Percentiles rank a stretch among this genome's conserved stretches.
Conservation (phyloP, 208 protist species). For the Leishmania braziliensis region DNA sequence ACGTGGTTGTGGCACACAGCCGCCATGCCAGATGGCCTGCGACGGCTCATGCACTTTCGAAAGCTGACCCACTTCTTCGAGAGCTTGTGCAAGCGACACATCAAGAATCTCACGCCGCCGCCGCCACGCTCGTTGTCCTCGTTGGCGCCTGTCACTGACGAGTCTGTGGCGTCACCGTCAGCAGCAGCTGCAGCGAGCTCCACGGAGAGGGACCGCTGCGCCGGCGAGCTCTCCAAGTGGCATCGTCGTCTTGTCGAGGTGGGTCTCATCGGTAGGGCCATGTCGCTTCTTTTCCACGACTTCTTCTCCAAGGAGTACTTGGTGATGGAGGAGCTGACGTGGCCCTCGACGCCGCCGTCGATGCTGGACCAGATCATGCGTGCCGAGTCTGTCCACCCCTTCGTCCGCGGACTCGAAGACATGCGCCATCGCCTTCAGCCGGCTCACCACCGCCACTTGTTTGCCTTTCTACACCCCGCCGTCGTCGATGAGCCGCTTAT, state of each 20-base stretch:
- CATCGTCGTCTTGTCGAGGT: slow-evolving; percentile 53
- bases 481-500: slow-evolving; percentile 86
- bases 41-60: slow-evolving; percentile 78
- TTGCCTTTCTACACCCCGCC: slow-evolving; percentile 81
- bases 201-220: slow-evolving; percentile 1
- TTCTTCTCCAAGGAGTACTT: slow-evolving; percentile 84
- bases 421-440: slow-evolving; percentile 78
- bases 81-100: slow-evolving; percentile 38
- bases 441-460: slow-evolving; percentile 67
- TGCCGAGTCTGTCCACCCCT: slow-evolving; percentile 77
- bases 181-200: not conserved
- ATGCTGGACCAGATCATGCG: slow-evolving; percentile 81
- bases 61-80: slow-evolving; percentile 57
- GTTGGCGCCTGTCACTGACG: not conserved
- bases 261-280: slow-evolving; percentile 49
- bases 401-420: slow-evolving; percentile 55
- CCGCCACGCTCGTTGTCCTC: not conserved
- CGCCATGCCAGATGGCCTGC: slow-evolving; percentile 63
- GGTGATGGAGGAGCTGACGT: slow-evolving; percentile 88
- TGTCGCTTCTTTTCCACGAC: slow-evolving; percentile 71
- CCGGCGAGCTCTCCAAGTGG: slow-evolving; percentile 43
- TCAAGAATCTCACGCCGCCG: slow-evolving; percentile 9
- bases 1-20: slow-evolving; percentile 72
- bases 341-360: slow-evolving; percentile 64
- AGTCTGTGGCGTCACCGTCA: not conserved